Evolutionary conservation across 352 stramenopile species (phyloP).

Genomic region (Phytophthora fragariaefolia): DNA sequence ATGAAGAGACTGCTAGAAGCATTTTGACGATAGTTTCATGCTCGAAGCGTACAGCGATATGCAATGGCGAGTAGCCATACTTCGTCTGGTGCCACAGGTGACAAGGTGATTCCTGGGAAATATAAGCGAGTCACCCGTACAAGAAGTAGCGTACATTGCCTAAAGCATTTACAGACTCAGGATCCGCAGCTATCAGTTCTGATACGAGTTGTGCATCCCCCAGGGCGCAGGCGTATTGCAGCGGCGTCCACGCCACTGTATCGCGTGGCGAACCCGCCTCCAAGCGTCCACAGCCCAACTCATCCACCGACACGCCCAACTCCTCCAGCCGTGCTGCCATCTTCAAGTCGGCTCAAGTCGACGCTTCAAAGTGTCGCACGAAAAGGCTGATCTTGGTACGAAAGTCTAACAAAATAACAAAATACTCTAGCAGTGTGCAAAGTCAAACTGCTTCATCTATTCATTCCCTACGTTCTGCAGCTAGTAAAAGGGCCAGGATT

Average conservation of each 20-base stretch:
- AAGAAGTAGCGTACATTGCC: constrained; percentile 26
- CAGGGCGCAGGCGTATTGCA: constrained; percentile 80
- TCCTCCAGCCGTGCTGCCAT: constrained; percentile 37
- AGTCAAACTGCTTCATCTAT: constrained; percentile 4
- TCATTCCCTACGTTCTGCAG: neutral
- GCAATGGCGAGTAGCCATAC: constrained; percentile 67
- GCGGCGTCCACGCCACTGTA: constrained; percentile 67
- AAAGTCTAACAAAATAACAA: too few species aligned
- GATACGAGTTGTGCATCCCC: constrained; percentile 56
- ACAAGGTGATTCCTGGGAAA: neutral
- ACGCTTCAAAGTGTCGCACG: constrained; percentile 27
- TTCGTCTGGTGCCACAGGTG: constrained; percentile 47
- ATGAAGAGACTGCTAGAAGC: constrained; percentile 39
- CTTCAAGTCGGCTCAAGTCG: constrained; percentile 1
- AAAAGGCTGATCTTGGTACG: constrained; percentile 1
- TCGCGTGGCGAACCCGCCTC: constrained; percentile 68
- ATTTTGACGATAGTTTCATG: constrained; percentile 59
- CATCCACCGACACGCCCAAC: constrained; percentile 45
- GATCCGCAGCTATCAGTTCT: constrained; percentile 39
- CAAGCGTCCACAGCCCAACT: constrained; percentile 30
- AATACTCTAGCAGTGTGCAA: neutral
- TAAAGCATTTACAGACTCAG: constrained; percentile 23
- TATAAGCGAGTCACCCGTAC: neutral
- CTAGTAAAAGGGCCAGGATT: constrained; percentile 83
- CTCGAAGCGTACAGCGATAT: constrained; percentile 71